These are phyloP conservation scores for Geosmithia morbida DNA, from an alignment of 2,329 filamentous ascomycete genomes.

Conservation along the genomic window DNA sequence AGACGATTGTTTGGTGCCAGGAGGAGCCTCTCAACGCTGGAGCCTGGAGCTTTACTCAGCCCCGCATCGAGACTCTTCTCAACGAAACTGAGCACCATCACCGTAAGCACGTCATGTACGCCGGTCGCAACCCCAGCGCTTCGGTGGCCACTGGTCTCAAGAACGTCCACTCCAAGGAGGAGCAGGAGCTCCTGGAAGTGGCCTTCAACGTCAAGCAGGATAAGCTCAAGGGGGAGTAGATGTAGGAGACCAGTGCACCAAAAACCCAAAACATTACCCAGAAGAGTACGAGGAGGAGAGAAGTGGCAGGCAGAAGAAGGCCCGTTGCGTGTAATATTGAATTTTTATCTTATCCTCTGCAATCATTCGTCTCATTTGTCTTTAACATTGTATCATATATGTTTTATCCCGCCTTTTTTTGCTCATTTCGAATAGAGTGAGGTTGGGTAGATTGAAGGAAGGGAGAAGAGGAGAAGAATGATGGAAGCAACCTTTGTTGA, in stretches of 20 bases:
- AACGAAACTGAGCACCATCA: constrained; percentile 89
- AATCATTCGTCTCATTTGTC: neutral
- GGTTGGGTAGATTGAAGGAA: neutral
- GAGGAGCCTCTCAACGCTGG: constrained; percentile 97
- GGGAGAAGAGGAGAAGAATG: neutral
- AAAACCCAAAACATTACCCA: neutral
- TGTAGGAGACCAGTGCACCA: neutral
- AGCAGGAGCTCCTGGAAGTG: constrained; percentile 63
- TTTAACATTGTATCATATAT: neutral
- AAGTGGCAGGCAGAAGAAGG: neutral
- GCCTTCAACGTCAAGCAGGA: constrained; percentile 52
- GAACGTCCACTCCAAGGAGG: constrained; percentile 78
- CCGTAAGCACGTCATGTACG: constrained; percentile 93
- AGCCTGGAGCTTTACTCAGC: constrained; percentile 94
- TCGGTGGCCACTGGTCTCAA: constrained; percentile 91
- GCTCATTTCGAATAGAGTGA: neutral
- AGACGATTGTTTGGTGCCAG: constrained; percentile 94
- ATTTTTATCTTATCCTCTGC: neutral
- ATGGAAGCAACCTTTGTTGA: neutral
- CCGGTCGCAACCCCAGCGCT: constrained; percentile 83
- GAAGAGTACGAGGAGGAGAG: neutral
- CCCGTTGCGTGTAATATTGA: neutral
- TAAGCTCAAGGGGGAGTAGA: constrained; percentile 53
- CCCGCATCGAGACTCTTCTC: constrained; percentile 88
- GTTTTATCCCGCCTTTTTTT: neutral